Percentiles rank a stretch among this genome's conserved stretches.
Conservation (phyloP, 1,284 basidiomycete species). For the Entoloma clypeatum region DNA sequence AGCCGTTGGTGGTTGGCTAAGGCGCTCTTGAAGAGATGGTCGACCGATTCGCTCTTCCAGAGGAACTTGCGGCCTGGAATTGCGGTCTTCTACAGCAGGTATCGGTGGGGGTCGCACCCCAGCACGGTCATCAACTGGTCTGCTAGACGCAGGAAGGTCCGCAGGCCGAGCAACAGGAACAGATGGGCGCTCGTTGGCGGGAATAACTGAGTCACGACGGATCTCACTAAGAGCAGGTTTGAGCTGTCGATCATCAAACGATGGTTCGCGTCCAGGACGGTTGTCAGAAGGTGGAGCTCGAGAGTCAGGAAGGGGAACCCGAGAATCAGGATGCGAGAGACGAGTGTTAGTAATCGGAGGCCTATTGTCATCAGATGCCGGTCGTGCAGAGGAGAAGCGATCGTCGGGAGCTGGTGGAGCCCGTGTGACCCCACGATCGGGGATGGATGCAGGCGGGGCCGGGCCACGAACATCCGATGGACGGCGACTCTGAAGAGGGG, state of each 20-base stretch:
- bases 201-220: constrained; percentile 17
- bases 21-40: constrained; percentile 34
- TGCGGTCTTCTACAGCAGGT: constrained; percentile 17
- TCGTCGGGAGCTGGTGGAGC: constrained; percentile 27
- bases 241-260: constrained; percentile 22
- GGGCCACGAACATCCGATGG: constrained; percentile 18
- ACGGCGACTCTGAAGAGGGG: constrained; percentile 19
- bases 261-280: constrained; percentile 21
- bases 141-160: constrained; percentile 12
- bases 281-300: constrained; percentile 20
- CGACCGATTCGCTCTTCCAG: constrained; percentile 37
- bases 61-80: constrained; percentile 18
- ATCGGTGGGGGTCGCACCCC: constrained; percentile 12
- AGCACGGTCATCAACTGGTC: constrained; percentile 17
- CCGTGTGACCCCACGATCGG: constrained; percentile 10
- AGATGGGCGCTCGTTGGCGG: constrained; percentile 28
- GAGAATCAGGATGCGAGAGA: constrained; percentile 15
- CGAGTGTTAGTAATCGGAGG: constrained; percentile 25
- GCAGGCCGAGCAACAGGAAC: constrained; percentile 17
- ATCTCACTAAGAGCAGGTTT: constrained; percentile 24
- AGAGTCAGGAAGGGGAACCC: constrained; percentile 15
- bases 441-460: constrained; percentile 8
- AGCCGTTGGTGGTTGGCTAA: constrained; percentile 24
- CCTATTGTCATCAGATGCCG: constrained; percentile 21
- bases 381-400: constrained; percentile 20